Base-by-base conservation (phyloP, 2,329 filamentous ascomycete species). In the Alternaria rosae region DNA sequence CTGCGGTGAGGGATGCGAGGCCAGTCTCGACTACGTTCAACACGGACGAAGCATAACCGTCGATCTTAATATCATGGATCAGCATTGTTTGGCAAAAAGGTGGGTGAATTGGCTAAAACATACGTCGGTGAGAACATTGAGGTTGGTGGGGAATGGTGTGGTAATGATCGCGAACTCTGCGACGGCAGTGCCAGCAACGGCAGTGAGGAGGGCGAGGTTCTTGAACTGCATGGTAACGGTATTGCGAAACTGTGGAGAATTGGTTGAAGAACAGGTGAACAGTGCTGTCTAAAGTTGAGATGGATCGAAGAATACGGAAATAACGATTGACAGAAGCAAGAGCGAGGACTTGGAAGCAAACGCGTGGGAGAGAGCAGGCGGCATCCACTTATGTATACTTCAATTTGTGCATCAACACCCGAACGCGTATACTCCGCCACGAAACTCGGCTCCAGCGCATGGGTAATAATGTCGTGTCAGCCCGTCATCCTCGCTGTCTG, bases 141-240 rank as follows among this genome's bases (percentile, higher is more conserved):
- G 61, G 20, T 66, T 59, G 32, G 62, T 69, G n/a, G 62, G 67
- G 5, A 70, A 57, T 15, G 62, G 30, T 4, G 57, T 54, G 7
- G 67, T 71, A 28, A 72, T 59, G 54, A 72, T 61, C 41, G 69
- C 68, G 58, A 72, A 72, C 20, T 72, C 67, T 11, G 70, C 66
- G 12, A 68, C 65, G 32, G 54, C 55, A 20, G 67, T 66, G 57
- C 64, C 64, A 30, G 69, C 65, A 25, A 64, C 66, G n/a, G 66
- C 65, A 17, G 62, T 65, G 50, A 68, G 13, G 64, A 69, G 28
- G 38, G 62, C 54, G 20, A 64, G 53, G 54, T 63, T 62, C 48
- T 71, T 71, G 61, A 66, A 43, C 51, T 68, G 59, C 70, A 72
- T 72, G 12, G 17, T 62, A 35, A 52, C 20, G 45, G 32, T 20